Evolutionary conservation across 2,329 filamentous ascomycete species (phyloP), one percentile per base, ranked within the genome.

Genomic region (Fusarium sp.): DNA sequence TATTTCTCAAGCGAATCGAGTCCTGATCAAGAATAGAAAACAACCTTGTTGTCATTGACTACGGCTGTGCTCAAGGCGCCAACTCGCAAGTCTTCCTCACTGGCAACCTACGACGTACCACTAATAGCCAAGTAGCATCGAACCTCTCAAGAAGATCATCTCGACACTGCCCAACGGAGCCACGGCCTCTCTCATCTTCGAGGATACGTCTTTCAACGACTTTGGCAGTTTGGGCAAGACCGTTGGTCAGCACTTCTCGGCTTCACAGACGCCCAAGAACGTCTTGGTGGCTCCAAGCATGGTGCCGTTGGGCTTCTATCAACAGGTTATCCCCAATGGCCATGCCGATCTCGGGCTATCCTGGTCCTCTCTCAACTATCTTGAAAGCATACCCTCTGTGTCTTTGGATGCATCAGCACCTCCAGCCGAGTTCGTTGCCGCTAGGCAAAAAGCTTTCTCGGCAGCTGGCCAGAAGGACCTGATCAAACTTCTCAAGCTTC

Each of bases 191-290:
- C 23, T 65, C 1, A 10, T 65, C 3, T 65, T 65, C 2, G 62
- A 65, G 8, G 60, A 65, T 0, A 65, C 62, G 0, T 40, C 60
- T 0, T 64, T 64, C 23, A 65, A 64, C 7, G 62, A 64, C 10
- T 65, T 65, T 11, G 62, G 40, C 4, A 65, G 46, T 2, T 1
- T 65, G 15, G 62, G 52, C n/a, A 65, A 64, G 41, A 65, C 62
- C 5, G 37, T 65, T 28, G 27, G 52, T 1, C 3, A 41, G 1
- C 27, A 59, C 2, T 65, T 65, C 2, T 6, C 1, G 15, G 28
- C 31, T 5, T 1, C 43, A 0, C 34, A 40, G 23, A 6, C 18
- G 13, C 9, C 16, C 23, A 18, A 30, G 0, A 48, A 16, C 1
- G 18, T 48, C 3, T 46, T 59, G 3, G 1, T 64, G 0, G 31